These are phyloP conservation scores for Candida sojae DNA, from an alignment of 1,139 yeast genomes.

Conservation along the genomic window DNA sequence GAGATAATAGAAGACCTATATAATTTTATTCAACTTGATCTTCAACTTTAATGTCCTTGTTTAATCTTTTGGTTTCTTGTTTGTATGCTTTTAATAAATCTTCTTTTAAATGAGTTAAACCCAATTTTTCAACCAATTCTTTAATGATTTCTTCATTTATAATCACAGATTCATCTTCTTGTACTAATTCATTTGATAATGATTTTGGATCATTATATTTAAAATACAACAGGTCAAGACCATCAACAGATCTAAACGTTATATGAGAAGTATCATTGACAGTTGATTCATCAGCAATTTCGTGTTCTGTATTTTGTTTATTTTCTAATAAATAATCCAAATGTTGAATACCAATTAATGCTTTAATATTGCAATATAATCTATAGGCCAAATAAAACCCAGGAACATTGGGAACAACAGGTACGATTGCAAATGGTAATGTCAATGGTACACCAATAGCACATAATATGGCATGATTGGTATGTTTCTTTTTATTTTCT, in stretches of 20 bases:
- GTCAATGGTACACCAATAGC: constrained; percentile 73
- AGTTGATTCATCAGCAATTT: constrained; percentile 11
- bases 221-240: constrained; percentile 21
- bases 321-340: constrained; percentile 51
- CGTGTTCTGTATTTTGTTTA: constrained; percentile 14
- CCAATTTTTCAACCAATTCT: constrained; percentile 25
- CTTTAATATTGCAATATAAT: constrained; percentile 82
- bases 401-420: constrained; percentile 93
- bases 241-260: constrained; percentile 21
- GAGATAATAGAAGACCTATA: background rate
- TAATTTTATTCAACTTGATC: constrained; percentile 19
- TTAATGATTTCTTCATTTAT: constrained; percentile 35
- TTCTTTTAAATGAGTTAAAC: constrained; percentile 37
- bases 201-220: constrained; percentile 10
- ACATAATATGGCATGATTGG: constrained; percentile 43
- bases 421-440: constrained; percentile 77
- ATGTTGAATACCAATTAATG: constrained; percentile 74
- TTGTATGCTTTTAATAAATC: constrained; percentile 47
- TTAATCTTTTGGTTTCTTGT: constrained; percentile 43
- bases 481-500: constrained; percentile 29
- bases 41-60: constrained; percentile 19
- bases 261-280: constrained; percentile 25
- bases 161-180: constrained; percentile 30
- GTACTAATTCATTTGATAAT: constrained; percentile 15
- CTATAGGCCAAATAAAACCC: constrained; percentile 86